Evolutionary conservation across 139 green algal species (phyloP), one percentile per base, ranked within the genome.

Genomic region (Ettlia oleoabundans): DNA sequence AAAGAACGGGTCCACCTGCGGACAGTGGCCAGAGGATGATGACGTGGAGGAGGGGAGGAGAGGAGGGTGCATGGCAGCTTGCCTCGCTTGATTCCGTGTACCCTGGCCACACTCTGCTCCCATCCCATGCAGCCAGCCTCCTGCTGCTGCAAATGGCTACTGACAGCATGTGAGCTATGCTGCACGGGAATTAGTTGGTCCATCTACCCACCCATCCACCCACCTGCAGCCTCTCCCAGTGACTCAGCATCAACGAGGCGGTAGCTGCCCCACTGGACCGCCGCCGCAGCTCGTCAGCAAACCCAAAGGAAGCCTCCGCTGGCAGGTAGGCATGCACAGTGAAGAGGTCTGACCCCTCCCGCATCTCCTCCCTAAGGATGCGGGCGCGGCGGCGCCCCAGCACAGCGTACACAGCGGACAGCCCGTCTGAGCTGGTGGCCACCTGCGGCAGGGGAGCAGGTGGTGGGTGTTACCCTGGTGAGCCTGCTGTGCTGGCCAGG

Each of bases 1-100:
- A 76, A 98, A 99, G 89, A 98, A 99, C 8, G 97, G 97, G 82
- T 99, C 97, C 28, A 96, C 91, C 90, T 96, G 90, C 69, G n/a
- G n/a, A n/a, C n/a, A n/a, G n/a, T n/a, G n/a, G n/a, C n/a, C n/a
- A n/a, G n/a, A n/a, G n/a, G n/a, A n/a, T n/a, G n/a, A n/a, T n/a
- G n/a, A n/a, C n/a, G n/a, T n/a, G n/a, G n/a, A n/a, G n/a, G n/a
- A n/a, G n/a, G n/a, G n/a, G n/a, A n/a, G n/a, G n/a, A n/a, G n/a
- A n/a, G n/a, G n/a, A n/a, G n/a, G n/a, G n/a, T n/a, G n/a, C n/a
- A n/a, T n/a, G n/a, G n/a, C n/a, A n/a, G n/a, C n/a, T n/a, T n/a
- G n/a, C n/a, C n/a, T n/a, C n/a, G n/a, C n/a, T n/a, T n/a, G n/a
- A n/a, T n/a, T n/a, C n/a, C n/a, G n/a, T n/a, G n/a, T n/a, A n/a